Evolutionary conservation across 306 rosid genomes (phyloP).

Genomic region (Acacia acuminata): DNA sequence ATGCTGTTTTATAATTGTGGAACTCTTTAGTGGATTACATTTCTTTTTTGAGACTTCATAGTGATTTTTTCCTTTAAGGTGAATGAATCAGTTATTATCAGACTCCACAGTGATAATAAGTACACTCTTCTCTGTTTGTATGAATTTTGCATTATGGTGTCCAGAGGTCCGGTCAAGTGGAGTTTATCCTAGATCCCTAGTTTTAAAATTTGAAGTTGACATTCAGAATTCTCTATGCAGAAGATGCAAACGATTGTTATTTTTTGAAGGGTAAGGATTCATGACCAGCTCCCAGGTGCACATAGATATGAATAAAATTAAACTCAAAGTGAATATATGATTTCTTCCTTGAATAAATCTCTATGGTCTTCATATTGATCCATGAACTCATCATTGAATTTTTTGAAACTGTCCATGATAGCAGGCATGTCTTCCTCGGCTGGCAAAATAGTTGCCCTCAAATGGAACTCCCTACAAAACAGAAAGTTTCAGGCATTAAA

Average conservation of each 20-base stretch:
- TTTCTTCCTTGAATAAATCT: conserved; percentile 87
- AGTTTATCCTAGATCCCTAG: not conserved
- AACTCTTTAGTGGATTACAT: no score
- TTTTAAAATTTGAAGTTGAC: not conserved
- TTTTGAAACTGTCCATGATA: conserved; percentile 87
- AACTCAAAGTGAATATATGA: conserved; percentile 18
- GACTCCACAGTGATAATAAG: no score
- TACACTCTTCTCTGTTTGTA: not conserved
- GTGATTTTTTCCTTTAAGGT: no score
- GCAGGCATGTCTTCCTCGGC: conserved; percentile 95
- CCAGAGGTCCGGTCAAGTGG: not conserved
- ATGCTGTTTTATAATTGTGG: no score
- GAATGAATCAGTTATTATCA: no score
- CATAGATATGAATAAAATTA: conserved; percentile 18
- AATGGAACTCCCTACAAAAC: conserved; percentile 76
- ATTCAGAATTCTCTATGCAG: not conserved
- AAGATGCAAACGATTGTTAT: conserved; percentile 8
- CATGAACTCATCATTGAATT: conserved; percentile 95
- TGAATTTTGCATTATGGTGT: not conserved
- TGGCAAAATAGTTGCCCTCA: conserved; percentile 96
- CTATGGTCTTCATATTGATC: conserved; percentile 86
- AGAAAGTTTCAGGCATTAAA: conserved; percentile 19
- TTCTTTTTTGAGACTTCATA: no score
- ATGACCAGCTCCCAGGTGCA: conserved; percentile 28
- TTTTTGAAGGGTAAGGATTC: conserved; percentile 27